A percentile compares a stretch with the other conserved stretches of the same genome.
Conservation (phyloP, 495 filamentous ascomycete species). For the Penicillium riverlandense region DNA sequence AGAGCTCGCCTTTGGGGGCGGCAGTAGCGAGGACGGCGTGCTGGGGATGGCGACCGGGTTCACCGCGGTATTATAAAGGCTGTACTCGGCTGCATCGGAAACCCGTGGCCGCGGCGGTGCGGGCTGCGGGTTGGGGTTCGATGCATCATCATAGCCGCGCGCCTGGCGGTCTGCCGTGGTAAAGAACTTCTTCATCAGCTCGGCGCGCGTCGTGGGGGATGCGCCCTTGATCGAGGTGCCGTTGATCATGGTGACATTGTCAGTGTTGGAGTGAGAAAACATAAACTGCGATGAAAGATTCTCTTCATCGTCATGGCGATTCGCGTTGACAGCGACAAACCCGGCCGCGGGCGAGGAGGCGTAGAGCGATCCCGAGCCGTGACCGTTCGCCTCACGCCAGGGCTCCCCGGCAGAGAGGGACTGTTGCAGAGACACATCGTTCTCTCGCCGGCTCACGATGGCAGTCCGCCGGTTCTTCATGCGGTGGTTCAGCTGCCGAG, state of each 20-base stretch:
- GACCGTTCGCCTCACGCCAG: slow-evolving; percentile 31
- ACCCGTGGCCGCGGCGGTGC: slow-evolving; percentile 26
- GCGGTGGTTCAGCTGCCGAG: slow-evolving; percentile 75
- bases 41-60: slow-evolving; percentile 44
- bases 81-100: slow-evolving; percentile 34
- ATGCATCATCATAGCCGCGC: slow-evolving; percentile 27
- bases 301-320: slow-evolving; percentile 28
- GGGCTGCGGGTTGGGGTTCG: slow-evolving; percentile 18
- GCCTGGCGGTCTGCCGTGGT: slow-evolving; percentile 45
- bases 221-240: slow-evolving; percentile 44
- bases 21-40: slow-evolving; percentile 43
- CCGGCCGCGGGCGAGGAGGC: slow-evolving; percentile 39
- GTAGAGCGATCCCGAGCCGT: slow-evolving; percentile 9
- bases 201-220: slow-evolving; percentile 44
- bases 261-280: slow-evolving; percentile 36
- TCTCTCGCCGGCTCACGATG: slow-evolving; percentile 54
- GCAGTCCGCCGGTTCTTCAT: slow-evolving; percentile 67
- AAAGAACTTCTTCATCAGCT: slow-evolving; percentile 52
- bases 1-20: slow-evolving; percentile 40
- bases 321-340: slow-evolving; percentile 53
- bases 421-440: slow-evolving; percentile 34
- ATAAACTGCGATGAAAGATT: slow-evolving; percentile 31
- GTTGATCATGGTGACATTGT: slow-evolving; percentile 44
- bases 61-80: slow-evolving; percentile 28
- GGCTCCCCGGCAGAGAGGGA: slow-evolving; percentile 24